A percentile compares a stretch with the other conserved stretches of the same genome.
These are phyloP conservation scores for Debaryomycetaceae sp. DNA, from an alignment of 1,139 yeast genomes.

Conservation along the genomic window DNA sequence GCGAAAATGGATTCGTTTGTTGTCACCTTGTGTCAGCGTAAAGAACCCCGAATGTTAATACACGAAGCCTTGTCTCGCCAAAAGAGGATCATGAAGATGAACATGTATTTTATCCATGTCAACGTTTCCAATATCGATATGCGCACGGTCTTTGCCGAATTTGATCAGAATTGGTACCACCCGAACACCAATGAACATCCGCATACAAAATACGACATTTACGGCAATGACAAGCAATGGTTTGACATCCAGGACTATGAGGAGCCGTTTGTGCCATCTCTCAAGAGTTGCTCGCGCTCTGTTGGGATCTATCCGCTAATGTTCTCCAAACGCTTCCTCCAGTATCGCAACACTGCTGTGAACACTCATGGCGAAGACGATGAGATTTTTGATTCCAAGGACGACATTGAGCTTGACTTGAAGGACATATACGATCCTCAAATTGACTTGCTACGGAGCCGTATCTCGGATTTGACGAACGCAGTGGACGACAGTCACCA, in stretches of 20 bases:
- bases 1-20: slow-evolving; percentile 30
- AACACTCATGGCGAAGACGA: slow-evolving; percentile 7
- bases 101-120: slow-evolving; percentile 33
- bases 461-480: slow-evolving; percentile 16
- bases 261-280: slow-evolving; percentile 25
- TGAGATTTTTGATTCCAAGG: slow-evolving; percentile 10
- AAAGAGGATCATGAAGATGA: slow-evolving; percentile 30
- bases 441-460: slow-evolving; percentile 13
- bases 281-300: slow-evolving; percentile 11
- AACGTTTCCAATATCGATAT: slow-evolving; percentile 30
- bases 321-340: slow-evolving; percentile 27
- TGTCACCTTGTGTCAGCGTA: slow-evolving; percentile 34
- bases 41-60: slow-evolving; percentile 23
- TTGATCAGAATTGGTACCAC: slow-evolving; percentile 19
- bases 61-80: slow-evolving; percentile 22
- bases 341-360: slow-evolving; percentile 24
- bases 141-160: slow-evolving; percentile 22
- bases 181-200: slow-evolving; percentile 4
- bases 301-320: slow-evolving; percentile 24
- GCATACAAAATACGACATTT: slow-evolving; percentile 12
- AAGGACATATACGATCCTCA: slow-evolving; percentile 20
- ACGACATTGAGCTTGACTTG: slow-evolving; percentile 16
- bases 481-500: slow-evolving; percentile 6
- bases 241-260: slow-evolving; percentile 33
- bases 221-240: slow-evolving; percentile 29